phyloP scores from a whole-genome alignment of 176 grass and related monocot species.

The Thinopyrum elongatum region DNA sequence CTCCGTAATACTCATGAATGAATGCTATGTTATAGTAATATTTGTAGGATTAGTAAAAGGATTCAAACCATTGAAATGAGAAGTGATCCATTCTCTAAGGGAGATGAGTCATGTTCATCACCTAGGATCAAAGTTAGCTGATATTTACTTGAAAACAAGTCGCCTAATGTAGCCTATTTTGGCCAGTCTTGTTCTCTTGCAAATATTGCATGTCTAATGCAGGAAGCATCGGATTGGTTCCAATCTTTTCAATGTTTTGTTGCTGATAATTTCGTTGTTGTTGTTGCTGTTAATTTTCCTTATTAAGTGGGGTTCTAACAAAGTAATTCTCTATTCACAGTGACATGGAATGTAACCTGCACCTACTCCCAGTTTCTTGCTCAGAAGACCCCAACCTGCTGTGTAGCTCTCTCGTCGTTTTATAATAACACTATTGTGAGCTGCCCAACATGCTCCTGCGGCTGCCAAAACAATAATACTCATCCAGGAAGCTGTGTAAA shows the following conservation, averaged over 20 bases:
- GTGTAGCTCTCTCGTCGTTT: slow-evolving; percentile 96
- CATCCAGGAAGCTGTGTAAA: slow-evolving; percentile 82
- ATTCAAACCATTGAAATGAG: background rate
- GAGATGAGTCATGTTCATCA: background rate
- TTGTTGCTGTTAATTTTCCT: slow-evolving; percentile 2
- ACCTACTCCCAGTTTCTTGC: slow-evolving; percentile 97
- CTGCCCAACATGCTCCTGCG: slow-evolving; percentile 93
- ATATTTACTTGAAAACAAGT: slow-evolving; percentile 22
- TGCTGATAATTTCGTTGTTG: background rate
- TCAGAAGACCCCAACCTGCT: slow-evolving; percentile 92
- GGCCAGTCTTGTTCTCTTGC: background rate
- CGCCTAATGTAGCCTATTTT: background rate
- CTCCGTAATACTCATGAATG: background rate
- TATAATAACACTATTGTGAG: slow-evolving; percentile 96
- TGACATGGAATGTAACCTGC: slow-evolving; percentile 98
- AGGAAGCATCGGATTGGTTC: background rate
- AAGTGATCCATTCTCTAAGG: background rate
- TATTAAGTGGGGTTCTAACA: slow-evolving; percentile 25
- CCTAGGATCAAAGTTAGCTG: background rate
- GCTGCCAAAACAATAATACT: slow-evolving; percentile 74
- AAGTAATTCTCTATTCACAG: slow-evolving; percentile 44
- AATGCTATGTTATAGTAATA: background rate
- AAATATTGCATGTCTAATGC: slow-evolving; percentile 25
- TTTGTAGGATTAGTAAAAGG: background rate
- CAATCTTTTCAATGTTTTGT: background rate